A percentile compares a stretch with the other conserved stretches of the same genome.
phyloP scores from a whole-genome alignment of 805 yeast genomes.

The Huiozyma naganishii region DNA sequence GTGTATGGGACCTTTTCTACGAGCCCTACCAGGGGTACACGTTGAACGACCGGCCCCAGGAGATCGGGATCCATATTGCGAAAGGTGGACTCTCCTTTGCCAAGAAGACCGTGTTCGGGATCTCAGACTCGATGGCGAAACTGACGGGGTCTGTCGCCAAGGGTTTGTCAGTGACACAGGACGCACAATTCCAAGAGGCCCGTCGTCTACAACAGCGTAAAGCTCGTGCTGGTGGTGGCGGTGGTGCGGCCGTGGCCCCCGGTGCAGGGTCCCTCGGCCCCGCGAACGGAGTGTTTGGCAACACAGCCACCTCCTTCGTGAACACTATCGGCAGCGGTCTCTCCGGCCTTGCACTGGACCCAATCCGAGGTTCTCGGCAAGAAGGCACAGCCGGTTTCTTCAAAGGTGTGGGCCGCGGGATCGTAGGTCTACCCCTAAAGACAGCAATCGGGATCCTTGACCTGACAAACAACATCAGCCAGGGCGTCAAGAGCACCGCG shows the following conservation, averaged over 20 bases:
- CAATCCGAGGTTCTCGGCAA: slow-evolving; percentile 77
- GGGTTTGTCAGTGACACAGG: slow-evolving; percentile 85
- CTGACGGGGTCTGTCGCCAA: slow-evolving; percentile 91
- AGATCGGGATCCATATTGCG: slow-evolving; percentile 88
- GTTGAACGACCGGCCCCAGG: slow-evolving; percentile 91
- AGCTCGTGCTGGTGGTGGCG: slow-evolving; percentile 30
- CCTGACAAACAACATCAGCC: slow-evolving; percentile 83
- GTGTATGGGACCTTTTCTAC: slow-evolving; percentile 91
- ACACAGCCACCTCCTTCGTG: slow-evolving; percentile 81
- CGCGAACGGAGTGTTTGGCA: slow-evolving; percentile 51
- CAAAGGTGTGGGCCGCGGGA: slow-evolving; percentile 87
- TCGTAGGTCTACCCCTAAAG: slow-evolving; percentile 93
- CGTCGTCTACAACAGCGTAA: slow-evolving; percentile 66
- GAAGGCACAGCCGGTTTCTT: slow-evolving; percentile 90
- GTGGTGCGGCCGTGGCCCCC: slow-evolving; percentile 7
- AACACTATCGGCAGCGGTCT: slow-evolving; percentile 83
- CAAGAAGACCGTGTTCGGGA: slow-evolving; percentile 89
- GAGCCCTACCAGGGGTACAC: slow-evolving; percentile 96
- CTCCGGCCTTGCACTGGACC: slow-evolving; percentile 82
- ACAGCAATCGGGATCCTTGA: slow-evolving; percentile 93
- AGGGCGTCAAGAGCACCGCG: slow-evolving; percentile 87
- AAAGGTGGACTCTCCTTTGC: slow-evolving; percentile 92
- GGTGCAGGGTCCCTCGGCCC: no score
- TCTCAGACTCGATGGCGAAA: slow-evolving; percentile 87
- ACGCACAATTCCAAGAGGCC: slow-evolving; percentile 69